Evolutionary conservation across 148 eudicot genomes (phyloP).

Genomic region (Chenopodium quinoa): DNA sequence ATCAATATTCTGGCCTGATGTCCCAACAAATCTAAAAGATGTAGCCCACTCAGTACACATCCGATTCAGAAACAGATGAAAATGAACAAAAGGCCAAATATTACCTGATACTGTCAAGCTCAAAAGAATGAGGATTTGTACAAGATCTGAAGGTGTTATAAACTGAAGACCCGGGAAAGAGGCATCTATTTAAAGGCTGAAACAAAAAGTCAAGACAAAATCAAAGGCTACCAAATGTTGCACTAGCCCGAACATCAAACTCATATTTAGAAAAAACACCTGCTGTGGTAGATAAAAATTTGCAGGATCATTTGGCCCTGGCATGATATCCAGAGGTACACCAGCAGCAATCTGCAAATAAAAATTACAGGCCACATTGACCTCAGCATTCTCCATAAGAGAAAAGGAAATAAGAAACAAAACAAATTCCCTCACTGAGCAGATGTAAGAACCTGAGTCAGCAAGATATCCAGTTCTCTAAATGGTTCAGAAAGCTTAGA

Average conservation of each 20-base stretch:
- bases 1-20: slow-evolving; percentile 92
- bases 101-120: slow-evolving; percentile 75
- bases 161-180: slow-evolving; percentile 83
- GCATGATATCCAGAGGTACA: slow-evolving; percentile 87
- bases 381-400: not conserved
- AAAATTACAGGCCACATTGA: slow-evolving; percentile 10
- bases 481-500: slow-evolving; percentile 73
- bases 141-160: slow-evolving; percentile 90
- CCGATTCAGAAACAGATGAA: not conserved
- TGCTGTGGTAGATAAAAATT: slow-evolving; percentile 91
- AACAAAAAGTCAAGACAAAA: slow-evolving; percentile 22
- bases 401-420: slow-evolving; percentile 1
- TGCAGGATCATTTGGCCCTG: slow-evolving; percentile 85
- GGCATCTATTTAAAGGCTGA: slow-evolving; percentile 88
- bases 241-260: not conserved
- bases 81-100: not conserved
- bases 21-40: slow-evolving; percentile 79
- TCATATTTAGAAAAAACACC: slow-evolving; percentile 38
- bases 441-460: slow-evolving; percentile 65
- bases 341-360: slow-evolving; percentile 78
- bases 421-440: not conserved
- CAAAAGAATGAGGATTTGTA: slow-evolving; percentile 84
- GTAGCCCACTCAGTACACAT: not conserved
- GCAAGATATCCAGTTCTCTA: slow-evolving; percentile 84
- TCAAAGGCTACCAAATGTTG: not conserved